Evolutionary conservation across 345 rosid species (phyloP), one percentile per base, ranked within the genome.

Genomic region (Gossypium herbaceum): DNA sequence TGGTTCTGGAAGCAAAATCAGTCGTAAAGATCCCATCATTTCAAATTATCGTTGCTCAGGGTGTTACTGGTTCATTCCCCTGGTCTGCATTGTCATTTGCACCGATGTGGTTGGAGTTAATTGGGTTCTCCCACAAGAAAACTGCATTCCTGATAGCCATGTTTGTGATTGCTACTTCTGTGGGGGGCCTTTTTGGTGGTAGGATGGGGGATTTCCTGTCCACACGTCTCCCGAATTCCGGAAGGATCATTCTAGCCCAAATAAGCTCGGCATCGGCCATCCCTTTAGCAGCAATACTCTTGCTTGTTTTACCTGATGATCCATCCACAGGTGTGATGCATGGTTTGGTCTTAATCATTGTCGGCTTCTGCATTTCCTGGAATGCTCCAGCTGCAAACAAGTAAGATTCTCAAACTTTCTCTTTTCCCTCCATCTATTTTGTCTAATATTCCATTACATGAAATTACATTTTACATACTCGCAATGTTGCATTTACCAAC

Each of bases 161-260:
- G 60, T 91, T 94, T 52, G 91, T 91, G 47, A 78, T 85, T 81
- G 86, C 94, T 24, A 57, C 85, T 77, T 91, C 97, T 48, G 78
- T 92, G n/a, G 98, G 94, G 2, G 94, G 97, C n/a, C 84, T 92
- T 22, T 86, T 94, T 75, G 98, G 97, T 19, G 97, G 98, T 24
- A 81, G 80, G 71, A 86, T 94, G 94, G 98, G 97, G 27, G 98
- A 87, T 80, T 76, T 77, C 77, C 87, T 92, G 58, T 88, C 97
- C 3, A 72, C 77, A 0, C 86, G 84, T 54, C 78, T 86, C 71
- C 98, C 97, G 1, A 85, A 94, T 80, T 84, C 93, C 6, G 97
- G 98, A 29, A 86, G 97, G 82, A 94, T 92, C 81, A 80, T 92
- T 68, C 87, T 91, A 39, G 89, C 98, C 9, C 98, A 92, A 83